These are phyloP conservation scores for Tylopilus sp. DNA, from an alignment of 768 basidiomycete genomes.

Conservation along the genomic window DNA sequence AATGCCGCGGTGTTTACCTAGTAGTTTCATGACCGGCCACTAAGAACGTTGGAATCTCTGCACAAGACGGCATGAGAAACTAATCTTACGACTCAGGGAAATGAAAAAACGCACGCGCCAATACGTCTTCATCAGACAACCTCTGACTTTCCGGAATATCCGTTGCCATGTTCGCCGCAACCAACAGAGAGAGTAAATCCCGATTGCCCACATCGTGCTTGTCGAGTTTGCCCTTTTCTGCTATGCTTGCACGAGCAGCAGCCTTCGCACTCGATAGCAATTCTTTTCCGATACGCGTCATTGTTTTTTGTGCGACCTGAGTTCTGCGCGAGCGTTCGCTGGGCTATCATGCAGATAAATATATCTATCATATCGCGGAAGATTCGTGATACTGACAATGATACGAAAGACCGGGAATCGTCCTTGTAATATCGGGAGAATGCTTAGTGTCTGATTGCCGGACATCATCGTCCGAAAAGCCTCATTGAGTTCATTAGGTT, in stretches of 20 bases:
- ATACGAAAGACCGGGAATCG: conserved; percentile 37
- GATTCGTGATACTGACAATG: conserved; percentile 32
- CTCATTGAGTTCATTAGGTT: conserved; percentile 30
- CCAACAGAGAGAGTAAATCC: conserved; percentile 50
- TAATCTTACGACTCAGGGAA: background rate
- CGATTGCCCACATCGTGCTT: conserved; percentile 34
- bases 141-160: conserved; percentile 35
- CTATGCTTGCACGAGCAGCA: conserved; percentile 7
- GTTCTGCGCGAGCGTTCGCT: conserved; percentile 16
- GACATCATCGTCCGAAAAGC: conserved; percentile 31
- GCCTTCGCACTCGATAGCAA: conserved; percentile 34
- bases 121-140: background rate
- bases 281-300: conserved; percentile 47
- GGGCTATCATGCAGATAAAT: conserved; percentile 18
- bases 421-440: conserved; percentile 33
- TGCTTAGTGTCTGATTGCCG: background rate
- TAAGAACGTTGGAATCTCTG: background rate
- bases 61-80: background rate
- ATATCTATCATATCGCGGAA: background rate
- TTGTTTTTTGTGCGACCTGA: conserved; percentile 35
- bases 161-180: no score
- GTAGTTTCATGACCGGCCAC: background rate
- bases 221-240: conserved; percentile 28
- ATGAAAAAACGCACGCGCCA: background rate
- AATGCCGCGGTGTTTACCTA: background rate